Percentiles rank a stretch among this genome's conserved stretches.
These are phyloP conservation scores for Trifolium fragiferum DNA, from an alignment of 306 rosid genomes.

Conservation along the genomic window DNA sequence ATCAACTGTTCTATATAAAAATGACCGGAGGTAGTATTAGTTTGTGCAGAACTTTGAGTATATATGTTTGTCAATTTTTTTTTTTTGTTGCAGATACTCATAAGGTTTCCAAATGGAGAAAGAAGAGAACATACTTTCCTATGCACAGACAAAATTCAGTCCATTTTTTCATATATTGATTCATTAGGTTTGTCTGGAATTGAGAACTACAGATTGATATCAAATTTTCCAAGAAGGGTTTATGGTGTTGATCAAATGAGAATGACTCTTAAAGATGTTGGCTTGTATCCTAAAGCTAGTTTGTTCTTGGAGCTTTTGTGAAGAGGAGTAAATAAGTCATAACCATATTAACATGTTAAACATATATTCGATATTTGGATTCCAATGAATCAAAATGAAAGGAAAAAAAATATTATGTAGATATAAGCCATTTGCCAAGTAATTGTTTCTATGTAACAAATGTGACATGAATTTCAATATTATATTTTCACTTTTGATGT, in stretches of 20 bases:
- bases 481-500: neutral
- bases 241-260: constrained; percentile 77
- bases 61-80: neutral
- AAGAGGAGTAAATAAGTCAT: neutral
- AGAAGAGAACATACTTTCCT: constrained; percentile 71
- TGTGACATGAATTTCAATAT: neutral
- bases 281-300: constrained; percentile 74
- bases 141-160: constrained; percentile 67
- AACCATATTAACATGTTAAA: constrained; percentile 1
- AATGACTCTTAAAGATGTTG: constrained; percentile 73
- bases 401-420: neutral
- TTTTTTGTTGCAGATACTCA: constrained; percentile 40
- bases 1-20: too few species aligned
- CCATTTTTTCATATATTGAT: constrained; percentile 69
- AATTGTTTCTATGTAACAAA: neutral
- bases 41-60: neutral
- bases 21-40: neutral
- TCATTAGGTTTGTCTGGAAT: constrained; percentile 61
- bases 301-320: constrained; percentile 64
- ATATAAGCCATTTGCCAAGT: neutral
- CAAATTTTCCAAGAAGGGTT: constrained; percentile 78
- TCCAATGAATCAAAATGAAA: neutral
- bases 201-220: constrained; percentile 68
- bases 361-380: neutral
- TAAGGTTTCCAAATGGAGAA: constrained; percentile 93